phyloP scores from a whole-genome alignment of 2,329 filamentous ascomycete genomes.

The Sclerotinia nivalis region DNA sequence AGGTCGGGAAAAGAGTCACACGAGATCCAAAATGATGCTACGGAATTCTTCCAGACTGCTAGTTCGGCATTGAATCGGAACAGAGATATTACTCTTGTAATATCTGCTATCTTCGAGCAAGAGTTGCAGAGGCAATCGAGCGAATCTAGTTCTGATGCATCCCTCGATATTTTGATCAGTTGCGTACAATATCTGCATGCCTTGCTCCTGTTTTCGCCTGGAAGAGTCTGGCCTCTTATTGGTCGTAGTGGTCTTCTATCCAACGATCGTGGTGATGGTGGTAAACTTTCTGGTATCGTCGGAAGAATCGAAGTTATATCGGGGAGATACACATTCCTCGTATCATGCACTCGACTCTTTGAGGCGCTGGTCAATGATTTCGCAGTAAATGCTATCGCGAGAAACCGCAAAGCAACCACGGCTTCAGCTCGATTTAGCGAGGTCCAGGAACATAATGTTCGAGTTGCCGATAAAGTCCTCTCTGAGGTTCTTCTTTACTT shows the following conservation, averaged over 20 bases:
- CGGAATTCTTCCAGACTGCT: conserved; percentile 55
- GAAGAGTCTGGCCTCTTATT: conserved; percentile 87
- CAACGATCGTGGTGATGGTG: conserved; percentile 67
- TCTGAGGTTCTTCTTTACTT: conserved; percentile 70
- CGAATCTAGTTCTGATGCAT: conserved; percentile 44
- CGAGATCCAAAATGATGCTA: conserved; percentile 45
- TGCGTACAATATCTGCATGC: conserved; percentile 80
- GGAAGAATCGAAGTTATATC: conserved; percentile 78
- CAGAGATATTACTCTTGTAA: conserved; percentile 73
- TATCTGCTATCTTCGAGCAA: conserved; percentile 83
- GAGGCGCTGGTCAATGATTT: conserved; percentile 74
- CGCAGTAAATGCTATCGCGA: conserved; percentile 65
- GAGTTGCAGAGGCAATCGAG: conserved; percentile 52
- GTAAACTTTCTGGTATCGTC: conserved; percentile 75
- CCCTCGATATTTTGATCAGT: conserved; percentile 64
- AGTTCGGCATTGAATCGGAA: conserved; percentile 57
- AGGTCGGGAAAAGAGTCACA: conserved; percentile 36
- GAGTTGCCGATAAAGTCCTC: conserved; percentile 76
- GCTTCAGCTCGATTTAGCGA: conserved; percentile 49
- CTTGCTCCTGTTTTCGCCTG: conserved; percentile 70
- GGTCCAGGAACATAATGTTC: conserved; percentile 60
- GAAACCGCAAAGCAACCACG: conserved; percentile 57
- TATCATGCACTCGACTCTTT: conserved; percentile 73
- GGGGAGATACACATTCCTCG: conserved; percentile 75
- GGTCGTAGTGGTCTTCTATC: conserved; percentile 78